Percentiles rank a stretch among this genome's conserved stretches.
Conservation (phyloP, 208 protist genomes). For the Acanthamoeba royreba region DNA sequence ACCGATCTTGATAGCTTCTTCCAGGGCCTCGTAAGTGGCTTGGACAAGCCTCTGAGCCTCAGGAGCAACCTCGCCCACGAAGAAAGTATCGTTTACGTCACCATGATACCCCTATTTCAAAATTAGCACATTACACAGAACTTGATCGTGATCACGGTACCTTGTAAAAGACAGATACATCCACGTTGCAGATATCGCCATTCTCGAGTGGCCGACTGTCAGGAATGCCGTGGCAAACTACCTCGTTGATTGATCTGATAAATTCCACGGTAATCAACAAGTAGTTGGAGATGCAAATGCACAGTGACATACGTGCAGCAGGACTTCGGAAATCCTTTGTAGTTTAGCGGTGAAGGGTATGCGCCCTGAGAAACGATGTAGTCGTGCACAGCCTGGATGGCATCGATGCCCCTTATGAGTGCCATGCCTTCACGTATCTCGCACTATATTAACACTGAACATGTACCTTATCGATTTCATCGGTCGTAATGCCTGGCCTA, state of each 20-base stretch:
- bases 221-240: slow-evolving; percentile 91
- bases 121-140: no score
- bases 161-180: slow-evolving; percentile 93
- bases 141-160: not conserved
- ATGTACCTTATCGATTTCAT: slow-evolving; percentile 97
- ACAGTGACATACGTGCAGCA: slow-evolving; percentile 89
- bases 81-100: slow-evolving; percentile 73
- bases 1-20: slow-evolving; percentile 52
- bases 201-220: slow-evolving; percentile 91
- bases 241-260: slow-evolving; percentile 71
- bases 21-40: slow-evolving; percentile 50
- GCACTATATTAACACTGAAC: no score
- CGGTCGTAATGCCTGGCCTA: slow-evolving; percentile 93
- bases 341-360: slow-evolving; percentile 98
- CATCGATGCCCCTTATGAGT: no score
- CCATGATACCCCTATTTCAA: slow-evolving; percentile 69
- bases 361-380: slow-evolving; percentile 76
- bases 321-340: slow-evolving; percentile 97
- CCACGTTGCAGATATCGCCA: slow-evolving; percentile 98
- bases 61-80: slow-evolving; percentile 74
- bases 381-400: slow-evolving; percentile 78
- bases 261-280: not conserved
- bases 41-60: slow-evolving; percentile 61
- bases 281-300: not conserved
- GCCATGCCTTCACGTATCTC: no score